A percentile compares a stretch with the other conserved stretches of the same genome.
Evolutionary conservation across 2,329 filamentous ascomycete species (phyloP).

Genomic region (Phialophora expanda): DNA sequence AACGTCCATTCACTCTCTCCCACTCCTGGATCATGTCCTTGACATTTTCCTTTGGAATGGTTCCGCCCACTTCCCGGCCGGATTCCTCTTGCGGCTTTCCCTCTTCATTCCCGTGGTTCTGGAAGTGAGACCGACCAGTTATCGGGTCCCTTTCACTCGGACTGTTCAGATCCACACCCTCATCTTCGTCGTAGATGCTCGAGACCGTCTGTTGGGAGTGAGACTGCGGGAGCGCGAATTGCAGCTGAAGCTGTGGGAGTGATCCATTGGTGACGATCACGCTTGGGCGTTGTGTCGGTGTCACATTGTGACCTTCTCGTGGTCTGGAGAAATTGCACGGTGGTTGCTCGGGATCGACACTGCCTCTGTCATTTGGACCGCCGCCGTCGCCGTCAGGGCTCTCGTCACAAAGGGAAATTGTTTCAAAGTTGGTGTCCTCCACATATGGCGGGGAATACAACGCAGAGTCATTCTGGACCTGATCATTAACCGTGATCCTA

Average conservation of each 20-base stretch:
- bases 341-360: background rate
- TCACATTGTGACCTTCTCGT: conserved; percentile 3
- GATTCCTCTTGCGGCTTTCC: background rate
- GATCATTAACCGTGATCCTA: conserved; percentile 24
- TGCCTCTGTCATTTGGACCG: background rate
- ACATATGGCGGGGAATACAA: background rate
- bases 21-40: conserved; percentile 30
- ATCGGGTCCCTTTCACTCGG: background rate
- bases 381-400: background rate
- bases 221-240: conserved; percentile 11
- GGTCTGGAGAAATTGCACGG: background rate
- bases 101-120: background rate
- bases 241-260: conserved; percentile 7
- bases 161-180: background rate
- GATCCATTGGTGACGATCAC: conserved; percentile 4
- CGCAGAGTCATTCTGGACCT: conserved; percentile 1
- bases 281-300: conserved; percentile 1
- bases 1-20: conserved; percentile 24
- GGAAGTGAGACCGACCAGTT: background rate
- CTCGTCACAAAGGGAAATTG: conserved; percentile 7
- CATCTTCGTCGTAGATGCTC: conserved; percentile 10
- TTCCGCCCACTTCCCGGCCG: background rate
- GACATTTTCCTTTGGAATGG: conserved; percentile 19
- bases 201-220: conserved; percentile 1
- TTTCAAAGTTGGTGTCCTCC: conserved; percentile 19